phyloP scores from a whole-genome alignment of 306 rosid genomes.

The Betula pendula region DNA sequence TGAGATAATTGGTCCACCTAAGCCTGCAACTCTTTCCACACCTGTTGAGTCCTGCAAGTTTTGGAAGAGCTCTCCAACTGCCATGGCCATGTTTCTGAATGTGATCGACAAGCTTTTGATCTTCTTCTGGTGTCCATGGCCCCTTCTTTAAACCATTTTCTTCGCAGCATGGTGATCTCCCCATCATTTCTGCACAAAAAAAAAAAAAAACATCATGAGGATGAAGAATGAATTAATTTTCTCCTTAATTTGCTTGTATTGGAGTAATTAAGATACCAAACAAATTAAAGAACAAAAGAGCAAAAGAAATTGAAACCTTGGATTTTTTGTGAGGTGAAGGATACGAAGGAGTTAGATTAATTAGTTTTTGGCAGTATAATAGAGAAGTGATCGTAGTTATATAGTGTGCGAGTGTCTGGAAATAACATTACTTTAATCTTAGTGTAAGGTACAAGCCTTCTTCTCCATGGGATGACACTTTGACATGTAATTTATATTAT shows the following conservation, averaged over 20 bases:
- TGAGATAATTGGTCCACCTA: constrained; percentile 75
- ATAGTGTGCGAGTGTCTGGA: not conserved
- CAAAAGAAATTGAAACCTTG: not conserved
- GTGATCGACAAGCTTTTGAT: constrained; percentile 44
- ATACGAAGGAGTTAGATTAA: too few species aligned
- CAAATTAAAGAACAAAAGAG: not conserved
- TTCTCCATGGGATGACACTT: not conserved
- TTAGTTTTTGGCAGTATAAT: too few species aligned
- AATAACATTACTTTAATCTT: not conserved
- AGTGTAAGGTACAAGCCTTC: not conserved
- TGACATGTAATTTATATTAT: not conserved
- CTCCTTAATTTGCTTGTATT: not conserved
- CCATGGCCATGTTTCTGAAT: constrained; percentile 68
- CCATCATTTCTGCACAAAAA: constrained; percentile 27
- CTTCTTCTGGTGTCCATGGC: constrained; percentile 51
- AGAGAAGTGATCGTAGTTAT: not conserved
- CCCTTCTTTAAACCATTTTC: constrained; percentile 48
- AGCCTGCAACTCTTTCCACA: constrained; percentile 82
- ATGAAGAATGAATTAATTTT: not conserved
- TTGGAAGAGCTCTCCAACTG: constrained; percentile 80
- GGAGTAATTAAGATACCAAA: not conserved
- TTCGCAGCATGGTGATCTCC: constrained; percentile 19
- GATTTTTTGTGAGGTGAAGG: too few species aligned
- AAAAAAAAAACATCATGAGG: not conserved
- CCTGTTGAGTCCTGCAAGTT: constrained; percentile 76